A percentile compares a stretch with the other conserved stretches of the same genome.
phyloP scores from a whole-genome alignment of 2,329 filamentous ascomycete genomes.

The Byssothecium circinans region DNA sequence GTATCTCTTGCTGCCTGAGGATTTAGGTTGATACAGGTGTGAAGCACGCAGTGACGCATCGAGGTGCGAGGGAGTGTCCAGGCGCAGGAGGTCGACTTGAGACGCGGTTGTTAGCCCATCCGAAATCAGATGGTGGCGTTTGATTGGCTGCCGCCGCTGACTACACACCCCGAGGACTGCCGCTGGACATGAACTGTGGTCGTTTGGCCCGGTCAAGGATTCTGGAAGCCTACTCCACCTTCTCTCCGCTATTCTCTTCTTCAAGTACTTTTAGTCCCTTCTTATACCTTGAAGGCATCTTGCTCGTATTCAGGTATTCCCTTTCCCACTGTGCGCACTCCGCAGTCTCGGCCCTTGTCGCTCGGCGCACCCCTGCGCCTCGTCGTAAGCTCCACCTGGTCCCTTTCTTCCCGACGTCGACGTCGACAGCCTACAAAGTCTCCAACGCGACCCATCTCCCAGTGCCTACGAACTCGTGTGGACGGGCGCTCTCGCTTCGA shows the following conservation, averaged over 20 bases:
- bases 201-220: constrained; percentile 3
- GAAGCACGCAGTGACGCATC: constrained; percentile 26
- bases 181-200: not conserved
- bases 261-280: not conserved
- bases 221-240: not conserved
- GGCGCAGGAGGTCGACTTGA: constrained; percentile 21
- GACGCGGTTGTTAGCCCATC: constrained; percentile 22
- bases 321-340: not conserved
- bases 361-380: constrained; percentile 15
- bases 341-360: not conserved
- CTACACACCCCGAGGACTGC: not conserved
- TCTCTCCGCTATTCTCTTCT: not conserved
- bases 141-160: constrained; percentile 21
- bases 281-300: not conserved
- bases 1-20: too few species aligned
- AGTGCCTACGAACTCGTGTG: not conserved
- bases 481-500: not conserved
- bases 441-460: constrained; percentile 4
- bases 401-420: not conserved
- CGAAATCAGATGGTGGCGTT: constrained; percentile 7
- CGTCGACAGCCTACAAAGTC: not conserved
- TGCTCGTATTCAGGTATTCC: not conserved
- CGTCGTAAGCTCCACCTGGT: constrained; percentile 26
- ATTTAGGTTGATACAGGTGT: constrained; percentile 26
- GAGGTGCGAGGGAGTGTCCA: constrained; percentile 12